Conservation (phyloP, 2,329 filamentous ascomycete genomes). For the Aspergillus japonicus region DNA sequence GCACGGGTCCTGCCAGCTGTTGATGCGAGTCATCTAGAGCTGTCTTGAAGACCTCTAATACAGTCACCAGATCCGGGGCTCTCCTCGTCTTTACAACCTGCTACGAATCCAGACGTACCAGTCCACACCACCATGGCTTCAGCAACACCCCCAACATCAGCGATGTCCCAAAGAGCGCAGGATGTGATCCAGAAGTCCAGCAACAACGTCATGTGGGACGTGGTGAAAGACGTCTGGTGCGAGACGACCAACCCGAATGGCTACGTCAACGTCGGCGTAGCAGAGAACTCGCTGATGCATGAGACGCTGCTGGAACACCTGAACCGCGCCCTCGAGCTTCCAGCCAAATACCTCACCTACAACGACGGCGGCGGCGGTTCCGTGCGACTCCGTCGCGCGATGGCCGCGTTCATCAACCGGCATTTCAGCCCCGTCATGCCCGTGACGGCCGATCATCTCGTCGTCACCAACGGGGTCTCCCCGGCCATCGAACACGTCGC, state of each 20-base stretch:
- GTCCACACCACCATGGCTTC: neutral
- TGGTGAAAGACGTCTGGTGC: conserved; percentile 49
- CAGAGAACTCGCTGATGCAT: conserved; percentile 57
- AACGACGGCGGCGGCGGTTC: conserved; percentile 38
- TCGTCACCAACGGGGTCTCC: conserved; percentile 38
- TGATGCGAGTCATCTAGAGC: neutral
- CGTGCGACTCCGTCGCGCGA: conserved; percentile 22
- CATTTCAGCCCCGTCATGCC: conserved; percentile 29
- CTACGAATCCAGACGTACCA: neutral
- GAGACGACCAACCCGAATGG: conserved; percentile 38
- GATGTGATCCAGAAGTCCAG: conserved; percentile 10
- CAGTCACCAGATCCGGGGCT: neutral
- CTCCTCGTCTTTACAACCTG: no score
- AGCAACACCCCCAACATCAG: neutral
- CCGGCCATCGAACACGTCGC: conserved; percentile 36
- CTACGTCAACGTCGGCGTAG: conserved; percentile 53
- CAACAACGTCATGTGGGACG: conserved; percentile 41
- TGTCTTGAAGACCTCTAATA: neutral
- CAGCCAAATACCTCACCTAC: conserved; percentile 36
- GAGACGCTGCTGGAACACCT: conserved; percentile 44
- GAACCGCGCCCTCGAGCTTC: conserved; percentile 39
- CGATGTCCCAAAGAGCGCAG: conserved; percentile 19
- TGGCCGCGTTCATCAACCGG: conserved; percentile 34
- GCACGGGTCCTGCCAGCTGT: neutral
- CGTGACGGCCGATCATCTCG: conserved; percentile 28